phyloP scores from a whole-genome alignment of 2,329 filamentous ascomycete species.

The Colletotrichum melonis region DNA sequence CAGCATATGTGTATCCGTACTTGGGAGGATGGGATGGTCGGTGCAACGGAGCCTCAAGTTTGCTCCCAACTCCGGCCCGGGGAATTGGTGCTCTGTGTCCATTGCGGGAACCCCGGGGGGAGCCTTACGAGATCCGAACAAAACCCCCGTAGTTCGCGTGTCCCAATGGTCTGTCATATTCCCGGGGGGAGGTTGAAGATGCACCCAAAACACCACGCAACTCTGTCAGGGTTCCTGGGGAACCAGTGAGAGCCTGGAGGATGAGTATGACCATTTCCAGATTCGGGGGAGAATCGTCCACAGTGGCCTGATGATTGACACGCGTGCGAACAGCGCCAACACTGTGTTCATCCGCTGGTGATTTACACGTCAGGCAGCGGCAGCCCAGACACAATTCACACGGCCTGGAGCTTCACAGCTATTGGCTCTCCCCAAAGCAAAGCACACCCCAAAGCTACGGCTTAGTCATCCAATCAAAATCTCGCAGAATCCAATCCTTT shows the following conservation, averaged over 20 bases:
- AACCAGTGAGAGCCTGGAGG: slow-evolving; percentile 21
- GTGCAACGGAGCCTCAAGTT: slow-evolving; percentile 12
- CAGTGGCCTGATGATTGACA: slow-evolving; percentile 22
- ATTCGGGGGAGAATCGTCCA: slow-evolving; percentile 26
- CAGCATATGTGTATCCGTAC: background rate
- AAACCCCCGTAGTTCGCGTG: background rate
- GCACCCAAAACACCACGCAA: background rate
- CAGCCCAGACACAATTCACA: slow-evolving; percentile 26
- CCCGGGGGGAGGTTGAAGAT: slow-evolving; percentile 7
- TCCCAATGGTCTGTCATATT: slow-evolving; percentile 7
- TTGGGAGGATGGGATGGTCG: slow-evolving; percentile 16
- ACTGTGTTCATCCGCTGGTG: background rate
- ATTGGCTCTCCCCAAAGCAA: background rate
- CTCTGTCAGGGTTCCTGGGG: slow-evolving; percentile 10
- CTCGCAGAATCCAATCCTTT: slow-evolving; percentile 38
- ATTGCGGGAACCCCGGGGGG: slow-evolving; percentile 4
- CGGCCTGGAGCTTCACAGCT: slow-evolving; percentile 35
- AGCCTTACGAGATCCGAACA: background rate
- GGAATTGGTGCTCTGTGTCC: background rate
- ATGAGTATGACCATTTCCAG: slow-evolving; percentile 29
- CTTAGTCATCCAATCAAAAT: slow-evolving; percentile 40
- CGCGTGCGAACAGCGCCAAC: background rate
- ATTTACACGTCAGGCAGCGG: rapidly evolving
- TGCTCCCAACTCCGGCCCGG: slow-evolving; percentile 12
- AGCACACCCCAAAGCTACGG: slow-evolving; percentile 17